Base-by-base conservation (phyloP, 202 grass and related monocot genomes). In the Carex arenaria region DNA sequence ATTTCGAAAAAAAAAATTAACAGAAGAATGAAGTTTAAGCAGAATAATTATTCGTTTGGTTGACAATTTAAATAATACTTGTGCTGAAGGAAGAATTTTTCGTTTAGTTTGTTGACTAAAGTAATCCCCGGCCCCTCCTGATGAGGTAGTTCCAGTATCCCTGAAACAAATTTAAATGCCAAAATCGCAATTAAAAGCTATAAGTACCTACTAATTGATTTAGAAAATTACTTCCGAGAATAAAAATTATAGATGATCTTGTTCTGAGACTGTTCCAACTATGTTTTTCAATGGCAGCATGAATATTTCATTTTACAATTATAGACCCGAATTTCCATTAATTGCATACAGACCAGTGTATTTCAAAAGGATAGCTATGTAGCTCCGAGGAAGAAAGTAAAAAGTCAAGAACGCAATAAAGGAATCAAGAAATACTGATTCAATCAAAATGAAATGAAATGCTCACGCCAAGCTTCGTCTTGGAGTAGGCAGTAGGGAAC, bases 41-140 rank as follows among this genome's bases (percentile, higher is more conserved):
- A 34, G 7, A 79, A 79, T 7, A 62, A 64, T 23, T 64, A 17
- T 22, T 81, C 5, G 1, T 73, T 73, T 15, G 5, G 45, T 53
- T 8, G 2, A 51, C 4, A 6, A 7, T 3, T 19, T 30, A 53
- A 53, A 30, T 53, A 52, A 11, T 82, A 95, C 95, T 85, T 92
- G 73, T 98, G 95, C 56, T 49, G 65, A 53, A 95, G 77, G 12
- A 70, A 72, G 84, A 98, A 93, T 54, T 43, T 71, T 62, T 78
- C 87, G 80, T 72, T 88, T 68, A 98, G 4, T 64, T 18, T 13
- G 73, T 86, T 93, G 52, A 53, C 74, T 59, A 89, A 80, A 72
- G 86, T 84, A 69, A 94, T 85, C 20, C 81, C 82, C 56, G 88
- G 69, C 32, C 94, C 94, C 72, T 97, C 94, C 47, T 91, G 91